phyloP scores from a whole-genome alignment of 2,329 filamentous ascomycete genomes.

The Botryotinia calthae region DNA sequence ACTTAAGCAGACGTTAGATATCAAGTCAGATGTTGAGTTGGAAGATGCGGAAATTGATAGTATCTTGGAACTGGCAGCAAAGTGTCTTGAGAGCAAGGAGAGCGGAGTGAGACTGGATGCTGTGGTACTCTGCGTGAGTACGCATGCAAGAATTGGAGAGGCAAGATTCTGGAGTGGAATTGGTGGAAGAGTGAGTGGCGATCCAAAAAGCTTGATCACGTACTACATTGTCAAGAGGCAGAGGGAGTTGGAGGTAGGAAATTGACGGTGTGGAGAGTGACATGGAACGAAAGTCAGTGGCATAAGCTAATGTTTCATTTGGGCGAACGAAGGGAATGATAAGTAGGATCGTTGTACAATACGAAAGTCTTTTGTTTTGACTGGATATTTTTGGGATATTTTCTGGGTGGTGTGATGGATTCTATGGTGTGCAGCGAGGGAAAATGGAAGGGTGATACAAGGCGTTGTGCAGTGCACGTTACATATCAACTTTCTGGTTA shows the following conservation, averaged over 20 bases:
- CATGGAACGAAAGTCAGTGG: too few relatives aligned
- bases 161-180: slow-evolving; percentile 65
- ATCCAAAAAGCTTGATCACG: slow-evolving; percentile 73
- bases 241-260: slow-evolving; percentile 46
- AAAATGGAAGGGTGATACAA: background rate
- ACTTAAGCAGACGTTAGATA: slow-evolving; percentile 55
- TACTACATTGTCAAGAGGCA: slow-evolving; percentile 77
- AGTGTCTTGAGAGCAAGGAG: slow-evolving; percentile 59
- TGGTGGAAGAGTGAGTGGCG: slow-evolving; percentile 59
- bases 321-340: background rate
- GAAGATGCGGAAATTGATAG: slow-evolving; percentile 50
- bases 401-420: slow-evolving; percentile 15
- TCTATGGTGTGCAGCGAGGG: slow-evolving; percentile 4
- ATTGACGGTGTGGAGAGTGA: background rate
- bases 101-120: slow-evolving; percentile 69
- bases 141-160: slow-evolving; percentile 63
- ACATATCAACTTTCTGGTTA: slow-evolving; percentile 6
- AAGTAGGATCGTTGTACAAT: background rate
- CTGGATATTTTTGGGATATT: slow-evolving; percentile 12
- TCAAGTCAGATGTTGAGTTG: slow-evolving; percentile 47
- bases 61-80: slow-evolving; percentile 51
- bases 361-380: background rate
- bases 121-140: slow-evolving; percentile 73
- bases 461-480: slow-evolving; percentile 6
- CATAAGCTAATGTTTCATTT: slow-evolving; percentile 18